Conservation (phyloP, 2,329 filamentous ascomycete species). For the Eutypa lata region DNA sequence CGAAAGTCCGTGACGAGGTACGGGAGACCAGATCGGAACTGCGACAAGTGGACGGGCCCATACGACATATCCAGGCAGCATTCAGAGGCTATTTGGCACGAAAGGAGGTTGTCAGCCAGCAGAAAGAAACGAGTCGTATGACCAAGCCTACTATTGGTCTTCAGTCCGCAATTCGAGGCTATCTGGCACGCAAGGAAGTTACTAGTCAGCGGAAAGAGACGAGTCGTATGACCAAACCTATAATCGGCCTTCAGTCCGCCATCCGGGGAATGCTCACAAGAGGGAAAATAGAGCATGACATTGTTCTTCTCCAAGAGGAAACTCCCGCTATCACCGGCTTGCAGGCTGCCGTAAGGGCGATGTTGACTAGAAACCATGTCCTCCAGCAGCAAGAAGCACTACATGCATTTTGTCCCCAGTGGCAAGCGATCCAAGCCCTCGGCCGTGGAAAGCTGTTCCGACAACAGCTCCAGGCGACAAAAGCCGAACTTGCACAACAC, state of each 20-base stretch:
- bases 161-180: conserved; percentile 66
- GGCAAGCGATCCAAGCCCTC: conserved; percentile 47
- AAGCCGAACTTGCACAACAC: conserved; percentile 46
- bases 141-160: conserved; percentile 53
- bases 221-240: conserved; percentile 43
- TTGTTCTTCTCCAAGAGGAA: conserved; percentile 49
- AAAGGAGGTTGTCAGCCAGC: conserved; percentile 52
- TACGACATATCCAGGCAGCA: conserved; percentile 62
- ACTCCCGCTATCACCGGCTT: conserved; percentile 50
- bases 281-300: conserved; percentile 36
- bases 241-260: conserved; percentile 60
- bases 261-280: conserved; percentile 58
- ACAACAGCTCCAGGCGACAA: conserved; percentile 39
- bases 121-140: conserved; percentile 50
- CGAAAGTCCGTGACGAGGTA: conserved; percentile 60
- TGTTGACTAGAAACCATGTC: conserved; percentile 55
- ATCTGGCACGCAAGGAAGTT: conserved; percentile 47
- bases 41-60: conserved; percentile 57
- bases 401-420: conserved; percentile 44
- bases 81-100: conserved; percentile 67
- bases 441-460: conserved; percentile 48
- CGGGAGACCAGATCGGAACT: conserved; percentile 56
- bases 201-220: conserved; percentile 55
- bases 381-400: conserved; percentile 49
- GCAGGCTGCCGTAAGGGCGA: conserved; percentile 65